These are phyloP conservation scores for Trypanosoma rangeli DNA, from an alignment of 208 protist genomes.

Conservation along the genomic window DNA sequence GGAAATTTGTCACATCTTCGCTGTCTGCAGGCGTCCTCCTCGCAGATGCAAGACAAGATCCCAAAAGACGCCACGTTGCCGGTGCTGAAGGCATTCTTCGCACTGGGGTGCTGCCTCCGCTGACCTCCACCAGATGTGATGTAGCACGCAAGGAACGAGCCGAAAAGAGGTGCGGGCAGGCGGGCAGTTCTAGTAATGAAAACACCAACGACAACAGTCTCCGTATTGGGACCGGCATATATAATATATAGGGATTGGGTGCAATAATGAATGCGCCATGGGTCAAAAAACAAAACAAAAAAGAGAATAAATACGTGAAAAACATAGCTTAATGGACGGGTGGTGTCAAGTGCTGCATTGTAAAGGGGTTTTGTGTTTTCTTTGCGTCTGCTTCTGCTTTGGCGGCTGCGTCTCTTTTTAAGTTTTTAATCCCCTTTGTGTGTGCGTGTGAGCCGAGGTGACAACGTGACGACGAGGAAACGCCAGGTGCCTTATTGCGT, in stretches of 20 bases:
- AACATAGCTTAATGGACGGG: not conserved
- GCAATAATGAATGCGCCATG: not conserved
- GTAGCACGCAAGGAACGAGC: not conserved
- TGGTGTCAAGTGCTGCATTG: not conserved
- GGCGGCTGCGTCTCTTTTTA: not conserved
- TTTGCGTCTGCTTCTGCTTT: not conserved
- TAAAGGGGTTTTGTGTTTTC: not conserved
- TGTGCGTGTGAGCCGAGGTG: not conserved
- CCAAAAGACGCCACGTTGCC: not conserved
- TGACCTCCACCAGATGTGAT: not conserved
- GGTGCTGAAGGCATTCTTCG: not conserved
- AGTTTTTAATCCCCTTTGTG: not conserved
- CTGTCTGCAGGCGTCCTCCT: not conserved
- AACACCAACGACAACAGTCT: not conserved
- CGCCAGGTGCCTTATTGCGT: too few species aligned
- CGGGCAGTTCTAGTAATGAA: not conserved
- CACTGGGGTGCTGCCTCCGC: not conserved
- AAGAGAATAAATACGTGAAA: not conserved
- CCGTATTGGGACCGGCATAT: not conserved
- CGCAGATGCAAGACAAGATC: not conserved
- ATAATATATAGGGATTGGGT: not conserved
- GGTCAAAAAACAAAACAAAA: too few species aligned
- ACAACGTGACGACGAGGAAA: too few species aligned
- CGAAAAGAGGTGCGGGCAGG: not conserved
- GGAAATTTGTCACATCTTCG: not conserved